phyloP scores from a whole-genome alignment of 2,329 filamentous ascomycete species.

The Talaromyces sp. region DNA sequence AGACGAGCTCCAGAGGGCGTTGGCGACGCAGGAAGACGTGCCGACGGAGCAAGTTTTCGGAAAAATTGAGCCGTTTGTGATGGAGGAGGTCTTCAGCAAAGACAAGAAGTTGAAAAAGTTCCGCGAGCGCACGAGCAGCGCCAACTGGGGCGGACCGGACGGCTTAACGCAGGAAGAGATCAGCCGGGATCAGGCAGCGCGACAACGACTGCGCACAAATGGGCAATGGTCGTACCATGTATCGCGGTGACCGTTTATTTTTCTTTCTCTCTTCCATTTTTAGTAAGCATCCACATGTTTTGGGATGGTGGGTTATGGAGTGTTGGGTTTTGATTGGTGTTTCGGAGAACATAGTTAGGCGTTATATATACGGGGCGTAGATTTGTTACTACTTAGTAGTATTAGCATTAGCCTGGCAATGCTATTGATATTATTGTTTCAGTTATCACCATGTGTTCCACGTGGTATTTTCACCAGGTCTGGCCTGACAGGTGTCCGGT shows the following conservation, averaged over 20 bases:
- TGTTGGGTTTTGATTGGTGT: not conserved
- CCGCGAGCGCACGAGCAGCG: conserved; percentile 83
- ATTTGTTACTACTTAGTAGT: not conserved
- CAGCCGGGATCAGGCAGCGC: conserved; percentile 67
- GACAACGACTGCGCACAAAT: conserved; percentile 72
- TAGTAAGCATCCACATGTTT: conserved; percentile 1
- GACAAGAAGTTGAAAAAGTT: conserved; percentile 87
- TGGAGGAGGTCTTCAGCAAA: conserved; percentile 94
- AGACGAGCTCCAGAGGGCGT: conserved; percentile 68
- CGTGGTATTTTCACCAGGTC: not conserved
- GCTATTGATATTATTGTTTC: not conserved
- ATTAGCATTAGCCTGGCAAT: not conserved
- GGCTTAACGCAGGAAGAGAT: conserved; percentile 83
- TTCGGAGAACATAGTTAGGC: not conserved
- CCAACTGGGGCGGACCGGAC: conserved; percentile 84
- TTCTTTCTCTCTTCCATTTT: not conserved
- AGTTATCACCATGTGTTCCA: not conserved
- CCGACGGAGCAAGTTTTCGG: conserved; percentile 84
- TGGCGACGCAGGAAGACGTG: conserved; percentile 71
- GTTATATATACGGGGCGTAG: not conserved
- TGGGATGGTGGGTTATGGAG: not conserved
- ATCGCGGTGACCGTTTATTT: conserved; percentile 4
- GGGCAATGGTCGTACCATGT: conserved; percentile 77
- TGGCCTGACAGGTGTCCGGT: not conserved
- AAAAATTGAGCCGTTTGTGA: conserved; percentile 76